Base-by-base conservation (phyloP, 169 alveolate species). In the Plasmodium gaboni region DNA sequence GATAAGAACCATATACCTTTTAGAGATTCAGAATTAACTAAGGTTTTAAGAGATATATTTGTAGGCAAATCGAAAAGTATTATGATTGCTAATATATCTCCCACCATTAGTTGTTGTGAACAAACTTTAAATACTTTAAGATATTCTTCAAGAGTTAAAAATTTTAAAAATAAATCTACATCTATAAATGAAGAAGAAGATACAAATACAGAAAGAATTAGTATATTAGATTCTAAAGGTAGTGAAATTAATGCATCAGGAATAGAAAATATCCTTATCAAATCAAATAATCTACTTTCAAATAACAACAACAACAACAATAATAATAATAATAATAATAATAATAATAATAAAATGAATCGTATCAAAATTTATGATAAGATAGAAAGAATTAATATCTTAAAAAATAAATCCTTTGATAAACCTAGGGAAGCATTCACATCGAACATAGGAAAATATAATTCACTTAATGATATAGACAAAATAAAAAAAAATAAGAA, bases 11-110 rank as follows among this genome's bases (percentile, higher is more conserved):
- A 99, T 91, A 97, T 98, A 12, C 99, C 99, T 6, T 99, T 99
- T 80, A 96, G 99, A 91, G 99, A 99, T 74, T 95, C 99, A 32
- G 99, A 98, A 74, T 93, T 99, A 53, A 99, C 99, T 0, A 95
- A 96, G 89, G 98, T 96, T 8, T 93, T 98, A 78, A 95, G 98
- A 80, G 99, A 98, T 87, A 95, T 98, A 32, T 98, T 98, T 91
- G 96, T 98, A 15, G 99, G 99, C 0, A 95, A 93, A 38, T 97
- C 98, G 88, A 96, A 99, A 78, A 97, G 97, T 61, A 97, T 98
- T 32, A 99, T 99, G 99, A 99, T 99, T 32, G 99, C 99, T 26
- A 98, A 98, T 89, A 96, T 98, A 44, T 97, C 99, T 12, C 99
- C 99, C 1, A 96, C 99, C 55, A 92, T 96, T 63, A 96, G 98